These are phyloP conservation scores for Corymbia maculata DNA, from an alignment of 345 rosid species.

Conservation along the genomic window DNA sequence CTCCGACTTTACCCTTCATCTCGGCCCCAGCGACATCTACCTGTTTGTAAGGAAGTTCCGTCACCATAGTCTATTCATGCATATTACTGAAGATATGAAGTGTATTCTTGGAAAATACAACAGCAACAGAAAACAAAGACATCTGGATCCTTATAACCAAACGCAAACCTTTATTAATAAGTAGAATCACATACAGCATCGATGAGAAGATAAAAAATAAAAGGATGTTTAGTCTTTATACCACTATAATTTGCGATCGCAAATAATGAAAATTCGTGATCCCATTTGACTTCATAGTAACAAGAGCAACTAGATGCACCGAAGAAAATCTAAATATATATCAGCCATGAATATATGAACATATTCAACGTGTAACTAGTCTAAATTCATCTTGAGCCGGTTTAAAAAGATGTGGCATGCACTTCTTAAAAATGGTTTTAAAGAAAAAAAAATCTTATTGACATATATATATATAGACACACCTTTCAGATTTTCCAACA, in stretches of 20 bases:
- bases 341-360: background rate
- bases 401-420: background rate
- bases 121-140: too few species aligned
- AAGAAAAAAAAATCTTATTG: background rate
- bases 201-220: too few species aligned
- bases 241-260: background rate
- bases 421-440: background rate
- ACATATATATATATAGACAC: too few species aligned
- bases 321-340: too few species aligned
- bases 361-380: background rate
- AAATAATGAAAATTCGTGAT: background rate
- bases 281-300: background rate
- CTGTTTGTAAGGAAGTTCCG: too few species aligned
- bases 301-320: background rate
- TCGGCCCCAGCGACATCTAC: conserved; percentile 50
- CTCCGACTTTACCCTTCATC: conserved; percentile 76
- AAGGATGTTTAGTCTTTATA: background rate
- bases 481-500: too few species aligned
- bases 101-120: too few species aligned
- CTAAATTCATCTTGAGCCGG: background rate
- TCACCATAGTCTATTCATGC: too few species aligned
- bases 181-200: too few species aligned
- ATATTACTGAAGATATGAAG: too few species aligned
- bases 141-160: too few species aligned
- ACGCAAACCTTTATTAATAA: too few species aligned